Evolutionary conservation across 768 basidiomycete genomes (phyloP).

Genomic region (Nevesoporus exiguus): DNA sequence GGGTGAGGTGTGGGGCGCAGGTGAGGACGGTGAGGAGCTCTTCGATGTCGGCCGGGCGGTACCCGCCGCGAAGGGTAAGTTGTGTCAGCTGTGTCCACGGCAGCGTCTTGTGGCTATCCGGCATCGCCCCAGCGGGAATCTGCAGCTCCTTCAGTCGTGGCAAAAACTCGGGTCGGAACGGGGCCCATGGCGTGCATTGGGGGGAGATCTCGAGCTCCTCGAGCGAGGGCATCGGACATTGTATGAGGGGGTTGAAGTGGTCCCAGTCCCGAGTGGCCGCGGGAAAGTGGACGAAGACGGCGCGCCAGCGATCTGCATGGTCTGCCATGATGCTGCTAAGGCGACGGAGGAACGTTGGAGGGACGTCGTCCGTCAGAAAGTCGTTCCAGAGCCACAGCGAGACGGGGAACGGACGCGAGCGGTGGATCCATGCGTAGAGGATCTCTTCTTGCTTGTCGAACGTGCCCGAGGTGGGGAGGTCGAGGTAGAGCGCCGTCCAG

Average conservation of each 20-base stretch:
- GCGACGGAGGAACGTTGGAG: constrained; percentile 22
- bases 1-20: constrained; percentile 24
- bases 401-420: constrained; percentile 24
- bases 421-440: constrained; percentile 26
- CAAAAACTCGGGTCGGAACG: constrained; percentile 26
- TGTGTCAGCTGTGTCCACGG: constrained; percentile 33
- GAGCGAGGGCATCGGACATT: constrained; percentile 22
- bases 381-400: constrained; percentile 32
- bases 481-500: constrained; percentile 33
- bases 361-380: constrained; percentile 32
- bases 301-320: constrained; percentile 28
- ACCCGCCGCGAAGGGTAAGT: constrained; percentile 31
- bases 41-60: constrained; percentile 26
- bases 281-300: constrained; percentile 32
- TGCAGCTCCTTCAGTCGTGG: constrained; percentile 26
- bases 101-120: constrained; percentile 30
- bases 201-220: constrained; percentile 34
- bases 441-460: constrained; percentile 25
- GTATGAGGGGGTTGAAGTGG: constrained; percentile 22
- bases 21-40: constrained; percentile 25
- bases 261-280: constrained; percentile 29
- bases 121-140: constrained; percentile 32
- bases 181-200: constrained; percentile 31
- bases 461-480: constrained; percentile 24
- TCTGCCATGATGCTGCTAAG: constrained; percentile 19